Evolutionary conservation across 192 early-diverging fungal genomes (phyloP).

Genomic region (Backusella tarrabulga): DNA sequence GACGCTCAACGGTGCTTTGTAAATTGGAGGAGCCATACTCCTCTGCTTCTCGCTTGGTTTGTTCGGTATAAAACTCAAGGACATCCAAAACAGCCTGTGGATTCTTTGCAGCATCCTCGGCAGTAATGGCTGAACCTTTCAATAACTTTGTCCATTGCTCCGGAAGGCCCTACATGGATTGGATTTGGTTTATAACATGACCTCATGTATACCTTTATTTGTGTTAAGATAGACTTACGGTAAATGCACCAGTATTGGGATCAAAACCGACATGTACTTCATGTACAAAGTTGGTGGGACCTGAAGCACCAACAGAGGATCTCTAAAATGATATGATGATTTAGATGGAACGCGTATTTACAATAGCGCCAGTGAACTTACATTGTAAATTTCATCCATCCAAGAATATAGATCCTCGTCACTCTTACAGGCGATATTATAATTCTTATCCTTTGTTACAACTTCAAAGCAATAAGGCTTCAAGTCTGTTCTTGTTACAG

Average conservation of each 20-base stretch:
- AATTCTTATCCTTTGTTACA: constrained; percentile 89
- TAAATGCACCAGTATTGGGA: constrained; percentile 57
- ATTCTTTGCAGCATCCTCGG: constrained; percentile 96
- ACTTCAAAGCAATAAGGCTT: constrained; percentile 96
- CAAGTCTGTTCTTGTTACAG: constrained; percentile 83
- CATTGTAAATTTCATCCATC: constrained; percentile 98
- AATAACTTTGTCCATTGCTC: constrained; percentile 93
- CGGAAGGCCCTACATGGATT: constrained; percentile 70
- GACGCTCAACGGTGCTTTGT: constrained; percentile 17
- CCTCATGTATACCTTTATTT: too few relatives aligned
- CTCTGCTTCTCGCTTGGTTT: constrained; percentile 54
- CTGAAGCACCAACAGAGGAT: constrained; percentile 77
- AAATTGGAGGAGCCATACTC: constrained; percentile 42
- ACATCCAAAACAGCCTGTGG: constrained; percentile 99
- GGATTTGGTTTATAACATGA: too few relatives aligned
- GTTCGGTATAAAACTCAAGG: constrained; percentile 96
- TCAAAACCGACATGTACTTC: constrained; percentile 78
- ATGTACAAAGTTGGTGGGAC: constrained; percentile 86
- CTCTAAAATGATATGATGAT: constrained; percentile 39
- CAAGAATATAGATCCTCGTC: constrained; percentile 98
- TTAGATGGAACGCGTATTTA: too few relatives aligned
- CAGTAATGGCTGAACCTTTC: constrained; percentile 90
- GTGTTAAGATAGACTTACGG: constrained; percentile 35
- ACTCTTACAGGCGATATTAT: constrained; percentile 88
- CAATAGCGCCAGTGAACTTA: constrained; percentile 19